Evolutionary conservation across 768 basidiomycete genomes (phyloP), one percentile per base, ranked within the genome.

Genomic region (Rhodotorula toruloides): DNA sequence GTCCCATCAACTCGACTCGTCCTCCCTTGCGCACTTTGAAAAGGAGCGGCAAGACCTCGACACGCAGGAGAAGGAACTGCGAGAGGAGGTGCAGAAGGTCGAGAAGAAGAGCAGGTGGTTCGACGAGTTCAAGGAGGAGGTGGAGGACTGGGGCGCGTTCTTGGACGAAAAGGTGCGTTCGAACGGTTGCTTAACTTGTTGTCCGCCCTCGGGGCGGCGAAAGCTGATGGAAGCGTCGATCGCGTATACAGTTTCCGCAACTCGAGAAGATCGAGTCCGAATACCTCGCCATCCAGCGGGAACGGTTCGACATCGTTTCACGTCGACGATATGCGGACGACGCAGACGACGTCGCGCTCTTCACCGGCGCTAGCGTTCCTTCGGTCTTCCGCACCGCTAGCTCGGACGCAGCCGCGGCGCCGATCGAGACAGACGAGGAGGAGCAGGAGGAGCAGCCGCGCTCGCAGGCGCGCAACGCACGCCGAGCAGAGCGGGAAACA

Each of bases 81-180:
- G 79, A 7, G 56, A 59, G 13, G 79, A 80, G 58, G 80, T 80
- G 0, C 76, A 74, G 42, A 61, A 75, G 52, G 76, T 77, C 6
- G 79, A 79, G 66, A 73, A 67, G n/a, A 80, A 80, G 72, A 67
- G 74, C 25, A 76, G 78, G 63, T 81, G 80, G 79, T 78, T 79
- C 46, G 74, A 76, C 29, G 79, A 78, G 68, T 79, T 80, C 61
- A 67, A 76, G 49, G 75, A 74, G 11, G 79, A 77, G 76, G 76
- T 80, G 11, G 80, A 81, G 61, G 76, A 76, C 72, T 73, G 80
- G 29, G 79, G 78, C 1, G 70, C 67, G 22, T 81, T 81, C 65
- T 65, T 81, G 58, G 80, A 81, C 54, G 79, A 79, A 48, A 81
- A 81, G 76, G 79, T 79, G 42, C 65, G 27, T 21, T 14, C 29